Percentiles rank a stretch among this genome's conserved stretches.
phyloP scores from a whole-genome alignment of 2,329 filamentous ascomycete genomes.

The Diaporthe vaccinii region DNA sequence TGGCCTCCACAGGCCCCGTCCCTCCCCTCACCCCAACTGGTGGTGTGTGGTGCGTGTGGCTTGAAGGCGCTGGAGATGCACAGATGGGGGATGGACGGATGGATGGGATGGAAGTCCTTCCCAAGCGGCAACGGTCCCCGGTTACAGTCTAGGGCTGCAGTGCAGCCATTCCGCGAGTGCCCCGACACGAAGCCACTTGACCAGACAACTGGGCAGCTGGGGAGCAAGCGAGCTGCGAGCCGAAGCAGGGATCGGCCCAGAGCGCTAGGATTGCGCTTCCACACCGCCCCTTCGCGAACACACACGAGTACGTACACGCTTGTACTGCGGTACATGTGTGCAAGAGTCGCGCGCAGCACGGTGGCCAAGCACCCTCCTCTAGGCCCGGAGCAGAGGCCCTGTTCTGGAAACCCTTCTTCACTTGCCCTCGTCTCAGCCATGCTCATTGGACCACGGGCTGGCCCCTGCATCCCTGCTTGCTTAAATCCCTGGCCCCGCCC shows the following conservation, averaged over 20 bases:
- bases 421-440: slow-evolving; percentile 26
- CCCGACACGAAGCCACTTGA: slow-evolving; percentile 39
- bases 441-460: slow-evolving; percentile 20
- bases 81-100: slow-evolving; percentile 10
- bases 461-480: slow-evolving; percentile 30
- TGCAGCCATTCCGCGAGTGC: slow-evolving; percentile 39
- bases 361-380: slow-evolving; percentile 32
- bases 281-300: slow-evolving; percentile 23
- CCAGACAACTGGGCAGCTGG: slow-evolving; percentile 38
- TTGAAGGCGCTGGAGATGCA: slow-evolving; percentile 26
- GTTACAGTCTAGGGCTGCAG: slow-evolving; percentile 39
- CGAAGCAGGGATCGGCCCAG: slow-evolving; percentile 33
- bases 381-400: slow-evolving; percentile 32
- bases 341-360: slow-evolving; percentile 31
- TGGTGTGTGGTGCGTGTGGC: slow-evolving; percentile 22
- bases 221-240: slow-evolving; percentile 31
- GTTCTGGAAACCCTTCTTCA: slow-evolving; percentile 23
- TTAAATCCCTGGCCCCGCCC: slow-evolving; percentile 30
- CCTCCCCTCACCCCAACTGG: background rate
- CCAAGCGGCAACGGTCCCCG: slow-evolving; percentile 34
- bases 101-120: slow-evolving; percentile 35
- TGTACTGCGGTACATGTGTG: slow-evolving; percentile 24
- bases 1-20: background rate
- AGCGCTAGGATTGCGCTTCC: slow-evolving; percentile 25
- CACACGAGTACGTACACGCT: slow-evolving; percentile 10